Evolutionary conservation across 1,284 basidiomycete genomes (phyloP).

Genomic region (Naganishia cerealis): DNA sequence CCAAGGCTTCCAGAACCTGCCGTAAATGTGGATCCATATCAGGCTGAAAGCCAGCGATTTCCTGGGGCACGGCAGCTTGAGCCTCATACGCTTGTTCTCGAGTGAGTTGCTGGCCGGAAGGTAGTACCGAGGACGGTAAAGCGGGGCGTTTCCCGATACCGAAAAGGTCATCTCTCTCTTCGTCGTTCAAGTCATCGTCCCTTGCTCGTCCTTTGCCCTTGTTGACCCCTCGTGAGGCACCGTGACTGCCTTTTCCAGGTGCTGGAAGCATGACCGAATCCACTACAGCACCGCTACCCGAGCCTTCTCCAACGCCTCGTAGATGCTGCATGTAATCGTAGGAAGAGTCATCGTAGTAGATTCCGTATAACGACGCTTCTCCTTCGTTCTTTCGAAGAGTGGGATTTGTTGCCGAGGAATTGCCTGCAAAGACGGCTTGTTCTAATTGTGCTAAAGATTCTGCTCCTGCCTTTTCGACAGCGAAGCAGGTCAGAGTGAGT

Average conservation of each 20-base stretch:
- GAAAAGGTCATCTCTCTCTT: slow-evolving; percentile 31
- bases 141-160: slow-evolving; percentile 30
- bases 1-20: slow-evolving; percentile 89
- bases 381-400: slow-evolving; percentile 60
- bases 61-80: slow-evolving; percentile 69
- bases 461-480: slow-evolving; percentile 2
- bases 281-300: slow-evolving; percentile 57
- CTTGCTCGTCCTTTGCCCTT: slow-evolving; percentile 45
- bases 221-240: slow-evolving; percentile 27
- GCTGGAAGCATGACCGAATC: slow-evolving; percentile 67
- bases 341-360: slow-evolving; percentile 95
- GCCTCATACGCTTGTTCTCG: slow-evolving; percentile 65
- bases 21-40: slow-evolving; percentile 96
- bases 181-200: slow-evolving; percentile 34
- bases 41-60: slow-evolving; percentile 84
- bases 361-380: slow-evolving; percentile 84
- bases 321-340: slow-evolving; percentile 99
- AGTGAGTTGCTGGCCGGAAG: slow-evolving; percentile 72
- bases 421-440: slow-evolving; percentile 55
- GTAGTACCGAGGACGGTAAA: slow-evolving; percentile 70
- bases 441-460: slow-evolving; percentile 62
- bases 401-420: slow-evolving; percentile 36
- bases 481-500: background rate
- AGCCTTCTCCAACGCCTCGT: slow-evolving; percentile 69
- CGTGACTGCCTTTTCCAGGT: slow-evolving; percentile 57